Evolutionary conservation across 78 protist species (phyloP), one percentile per base, ranked within the genome.

Genomic region (Dictyostelium citrinum): DNA sequence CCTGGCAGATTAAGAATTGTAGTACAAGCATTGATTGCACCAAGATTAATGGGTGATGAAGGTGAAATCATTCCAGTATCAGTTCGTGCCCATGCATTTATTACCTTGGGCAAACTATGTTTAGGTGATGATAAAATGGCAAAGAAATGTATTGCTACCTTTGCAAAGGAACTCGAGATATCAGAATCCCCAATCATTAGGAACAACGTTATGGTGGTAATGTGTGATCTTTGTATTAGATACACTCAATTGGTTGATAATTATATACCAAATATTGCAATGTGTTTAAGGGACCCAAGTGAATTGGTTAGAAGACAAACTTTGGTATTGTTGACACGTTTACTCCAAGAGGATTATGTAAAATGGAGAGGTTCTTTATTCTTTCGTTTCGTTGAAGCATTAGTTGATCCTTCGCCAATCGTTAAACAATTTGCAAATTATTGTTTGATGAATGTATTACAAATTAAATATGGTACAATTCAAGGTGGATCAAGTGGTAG

Each of bases 301-400:
- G 92, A 93, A 82, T 58, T 91, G 64, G 97, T 96, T 17, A 81
- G 98, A 31, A 76, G 92, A 33, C 98, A 96, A 80, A 82, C 98
- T 7, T 76, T 96, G 45, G 77, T 90, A 37, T 46, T 82, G 6
- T 91, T 96, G 60, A 90, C 97, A 9, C 60, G 93, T 9, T 90
- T 95, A 35, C 64, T 96, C 35, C 96, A 95, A 49, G 97, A 96
- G 64, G 97, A 92, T 67, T 96, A 85, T 80, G 83, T 96, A 58
- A 96, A 96, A 79, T 95, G 97, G 98, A 95, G 90, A 72, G 97
- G 97, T 12, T 49, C 84, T 41, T 84, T 96, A 20, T 95, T 96
- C 81, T 96, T 61, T 84, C 72, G 95, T 17, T 95, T 95, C 51
- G 81, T 92, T 12, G 91, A 79, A 39, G n/a, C 96, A 31, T 74